Conservation (phyloP, 768 basidiomycete genomes). For the Russula sp. region DNA sequence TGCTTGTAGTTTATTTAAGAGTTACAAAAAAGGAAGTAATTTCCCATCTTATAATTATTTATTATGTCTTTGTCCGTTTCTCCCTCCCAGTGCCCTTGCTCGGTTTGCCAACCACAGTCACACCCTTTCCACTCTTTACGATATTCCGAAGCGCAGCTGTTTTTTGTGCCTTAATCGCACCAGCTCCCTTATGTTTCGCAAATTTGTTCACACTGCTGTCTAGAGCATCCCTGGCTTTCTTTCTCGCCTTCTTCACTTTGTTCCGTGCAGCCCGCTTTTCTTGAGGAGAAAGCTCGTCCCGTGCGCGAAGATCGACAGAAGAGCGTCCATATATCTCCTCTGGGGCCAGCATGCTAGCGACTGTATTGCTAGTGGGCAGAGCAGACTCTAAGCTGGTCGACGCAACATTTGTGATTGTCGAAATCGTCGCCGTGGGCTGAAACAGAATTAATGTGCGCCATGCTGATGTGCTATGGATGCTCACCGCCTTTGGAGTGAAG, state of each 20-base stretch:
- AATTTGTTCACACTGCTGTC: conserved; percentile 61
- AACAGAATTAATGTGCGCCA: conserved; percentile 16
- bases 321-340: conserved; percentile 80
- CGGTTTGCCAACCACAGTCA: conserved; percentile 80
- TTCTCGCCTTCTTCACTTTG: conserved; percentile 64
- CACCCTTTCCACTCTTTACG: conserved; percentile 78
- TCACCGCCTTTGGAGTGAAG: conserved; percentile 88
- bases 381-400: conserved; percentile 85
- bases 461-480: conserved; percentile 24
- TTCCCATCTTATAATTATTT: conserved; percentile 6
- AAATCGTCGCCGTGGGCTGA: conserved; percentile 86
- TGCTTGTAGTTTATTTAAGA: neutral
- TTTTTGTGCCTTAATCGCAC: conserved; percentile 73
- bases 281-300: conserved; percentile 76
- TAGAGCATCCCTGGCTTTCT: conserved; percentile 58
- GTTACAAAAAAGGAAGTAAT: neutral
- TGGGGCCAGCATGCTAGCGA: conserved; percentile 80
- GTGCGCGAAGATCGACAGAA: conserved; percentile 49
- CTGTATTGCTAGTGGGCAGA: conserved; percentile 73
- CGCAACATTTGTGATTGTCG: conserved; percentile 75
- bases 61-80: neutral
- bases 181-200: conserved; percentile 46
- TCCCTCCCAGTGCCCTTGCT: conserved; percentile 29
- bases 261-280: conserved; percentile 72
- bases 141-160: conserved; percentile 74